These are phyloP conservation scores for Malus asiatica DNA, from an alignment of 306 rosid genomes.

Conservation along the genomic window DNA sequence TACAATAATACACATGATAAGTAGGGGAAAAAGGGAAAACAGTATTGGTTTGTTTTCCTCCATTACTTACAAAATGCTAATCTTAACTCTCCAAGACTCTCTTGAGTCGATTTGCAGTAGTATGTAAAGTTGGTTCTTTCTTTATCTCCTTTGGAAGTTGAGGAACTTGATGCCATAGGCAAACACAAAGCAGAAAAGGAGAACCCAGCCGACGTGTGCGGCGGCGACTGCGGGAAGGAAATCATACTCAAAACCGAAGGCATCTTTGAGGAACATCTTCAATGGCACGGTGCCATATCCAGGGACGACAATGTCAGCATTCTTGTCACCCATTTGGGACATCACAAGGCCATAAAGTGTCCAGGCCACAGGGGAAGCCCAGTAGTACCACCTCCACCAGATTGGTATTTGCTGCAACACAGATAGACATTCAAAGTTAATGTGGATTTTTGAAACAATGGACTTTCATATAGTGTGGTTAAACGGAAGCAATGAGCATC, in stretches of 20 bases:
- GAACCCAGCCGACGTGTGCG: conserved; percentile 41
- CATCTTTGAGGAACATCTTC: conserved; percentile 31
- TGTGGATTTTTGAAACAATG: not conserved
- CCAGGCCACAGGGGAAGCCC: conserved; percentile 48
- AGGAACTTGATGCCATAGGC: conserved; percentile 62
- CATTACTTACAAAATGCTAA: not conserved
- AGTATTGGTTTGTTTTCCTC: not conserved
- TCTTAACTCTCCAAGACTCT: not conserved
- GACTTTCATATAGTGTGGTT: no score
- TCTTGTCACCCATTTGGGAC: conserved; percentile 35
- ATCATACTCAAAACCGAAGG: conserved; percentile 32
- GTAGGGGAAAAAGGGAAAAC: not conserved
- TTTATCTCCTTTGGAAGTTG: conserved; percentile 52
- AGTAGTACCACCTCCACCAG: conserved; percentile 55
- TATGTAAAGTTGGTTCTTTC: not conserved
- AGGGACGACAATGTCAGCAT: conserved; percentile 16
- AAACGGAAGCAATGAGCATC: no score
- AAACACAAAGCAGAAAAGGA: conserved; percentile 45
- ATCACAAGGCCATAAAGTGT: conserved; percentile 36
- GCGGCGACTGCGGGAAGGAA: conserved; percentile 38
- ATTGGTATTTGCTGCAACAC: conserved; percentile 34
- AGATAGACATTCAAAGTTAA: not conserved
- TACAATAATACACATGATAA: not conserved
- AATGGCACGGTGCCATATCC: conserved; percentile 18
- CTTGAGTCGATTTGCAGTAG: not conserved